These are phyloP conservation scores for Cordyceps cateniannulata DNA, from an alignment of 2,329 filamentous ascomycete genomes.

Conservation along the genomic window DNA sequence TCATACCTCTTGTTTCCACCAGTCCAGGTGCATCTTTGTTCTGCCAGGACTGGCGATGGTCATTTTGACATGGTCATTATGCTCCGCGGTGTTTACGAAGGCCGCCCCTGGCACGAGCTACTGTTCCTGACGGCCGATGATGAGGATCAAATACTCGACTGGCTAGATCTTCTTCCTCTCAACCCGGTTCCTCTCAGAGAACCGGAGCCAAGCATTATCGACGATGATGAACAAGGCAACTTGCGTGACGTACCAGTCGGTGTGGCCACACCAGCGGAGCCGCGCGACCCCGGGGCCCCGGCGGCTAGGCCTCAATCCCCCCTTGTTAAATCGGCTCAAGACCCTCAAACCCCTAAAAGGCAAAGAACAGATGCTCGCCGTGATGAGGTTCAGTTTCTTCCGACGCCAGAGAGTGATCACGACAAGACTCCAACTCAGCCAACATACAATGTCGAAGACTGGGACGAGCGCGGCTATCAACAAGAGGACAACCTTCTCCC, in stretches of 20 bases:
- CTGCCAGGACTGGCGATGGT: slow-evolving; percentile 68
- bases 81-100: slow-evolving; percentile 65
- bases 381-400: not conserved
- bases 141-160: slow-evolving; percentile 73
- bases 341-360: slow-evolving; percentile 28
- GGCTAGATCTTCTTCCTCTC: slow-evolving; percentile 70
- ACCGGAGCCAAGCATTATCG: slow-evolving; percentile 27
- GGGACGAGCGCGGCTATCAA: slow-evolving; percentile 21
- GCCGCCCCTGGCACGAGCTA: slow-evolving; percentile 74
- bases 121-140: slow-evolving; percentile 71
- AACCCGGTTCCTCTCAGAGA: slow-evolving; percentile 41
- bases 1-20: slow-evolving; percentile 89
- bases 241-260: slow-evolving; percentile 9
- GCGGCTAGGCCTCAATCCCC: slow-evolving; percentile 14
- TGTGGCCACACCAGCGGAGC: not conserved
- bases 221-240: slow-evolving; percentile 16
- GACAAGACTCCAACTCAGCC: slow-evolving; percentile 34
- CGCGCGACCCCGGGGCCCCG: not conserved
- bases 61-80: slow-evolving; percentile 74
- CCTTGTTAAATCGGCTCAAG: slow-evolving; percentile 19
- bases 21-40: slow-evolving; percentile 64
- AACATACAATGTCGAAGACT: slow-evolving; percentile 21
- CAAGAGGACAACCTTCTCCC: slow-evolving; percentile 32
- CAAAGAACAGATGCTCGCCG: slow-evolving; percentile 18
- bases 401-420: slow-evolving; percentile 16